Percentiles rank a stretch among this genome's conserved stretches.
Conservation (phyloP, 805 yeast genomes). For the Hanseniaspora clermontiae region DNA sequence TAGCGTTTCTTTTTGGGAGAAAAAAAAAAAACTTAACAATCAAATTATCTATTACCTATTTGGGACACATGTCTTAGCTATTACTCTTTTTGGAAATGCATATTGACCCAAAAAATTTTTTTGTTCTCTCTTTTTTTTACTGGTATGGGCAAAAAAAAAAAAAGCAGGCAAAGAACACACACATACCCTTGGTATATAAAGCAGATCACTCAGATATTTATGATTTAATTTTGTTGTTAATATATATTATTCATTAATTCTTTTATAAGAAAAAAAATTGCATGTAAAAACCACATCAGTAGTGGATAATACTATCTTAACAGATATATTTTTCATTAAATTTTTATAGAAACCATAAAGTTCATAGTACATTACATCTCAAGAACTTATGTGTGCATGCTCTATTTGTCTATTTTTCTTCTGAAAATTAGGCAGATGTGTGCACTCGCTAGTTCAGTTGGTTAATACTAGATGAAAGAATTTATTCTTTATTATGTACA, state of each 20-base stretch:
- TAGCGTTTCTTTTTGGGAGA: too few relatives aligned
- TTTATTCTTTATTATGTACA: slow-evolving; percentile 7
- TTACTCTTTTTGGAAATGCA: too few relatives aligned
- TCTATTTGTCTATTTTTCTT: background rate
- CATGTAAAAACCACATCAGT: slow-evolving; percentile 28
- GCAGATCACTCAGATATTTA: too few relatives aligned
- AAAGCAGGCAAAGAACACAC: too few relatives aligned
- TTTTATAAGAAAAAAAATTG: background rate
- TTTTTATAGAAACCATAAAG: slow-evolving; percentile 29
- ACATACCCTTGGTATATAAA: background rate
- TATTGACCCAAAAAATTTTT: too few relatives aligned
- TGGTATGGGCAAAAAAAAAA: too few relatives aligned
- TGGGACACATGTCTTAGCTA: too few relatives aligned
- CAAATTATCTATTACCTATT: background rate
- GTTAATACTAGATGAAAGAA: slow-evolving; percentile 28
- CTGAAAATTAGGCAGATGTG: background rate
- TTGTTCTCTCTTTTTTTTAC: too few relatives aligned
- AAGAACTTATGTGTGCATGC: background rate
- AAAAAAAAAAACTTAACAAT: too few relatives aligned
- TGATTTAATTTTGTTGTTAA: too few relatives aligned
- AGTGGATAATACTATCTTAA: slow-evolving; percentile 34
- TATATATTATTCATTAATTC: too few relatives aligned
- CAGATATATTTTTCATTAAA: slow-evolving; percentile 29
- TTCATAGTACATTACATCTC: slow-evolving; percentile 16
- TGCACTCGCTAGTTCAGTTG: slow-evolving; percentile 12